Evolutionary conservation across 495 filamentous ascomycete genomes (phyloP).

Genomic region (Letharia columbiana): DNA sequence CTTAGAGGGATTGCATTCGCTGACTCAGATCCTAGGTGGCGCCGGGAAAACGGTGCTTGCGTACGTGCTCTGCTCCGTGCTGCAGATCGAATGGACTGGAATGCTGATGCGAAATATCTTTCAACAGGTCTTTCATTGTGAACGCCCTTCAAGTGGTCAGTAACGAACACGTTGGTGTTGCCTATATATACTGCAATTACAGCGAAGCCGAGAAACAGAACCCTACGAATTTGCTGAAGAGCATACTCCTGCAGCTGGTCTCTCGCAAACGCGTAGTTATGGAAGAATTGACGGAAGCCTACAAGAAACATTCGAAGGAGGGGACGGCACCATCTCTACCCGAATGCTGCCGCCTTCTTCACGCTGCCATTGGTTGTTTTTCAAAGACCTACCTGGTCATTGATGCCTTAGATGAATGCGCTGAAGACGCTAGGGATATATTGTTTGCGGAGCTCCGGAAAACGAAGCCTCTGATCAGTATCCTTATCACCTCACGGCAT

Average conservation of each 20-base stretch:
- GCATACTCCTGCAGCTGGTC: slow-evolving; percentile 30
- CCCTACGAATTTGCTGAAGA: slow-evolving; percentile 20
- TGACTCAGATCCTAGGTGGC: not conserved
- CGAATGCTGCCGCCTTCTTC: slow-evolving; percentile 29
- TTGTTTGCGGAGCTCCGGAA: slow-evolving; percentile 19
- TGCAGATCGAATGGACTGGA: not conserved
- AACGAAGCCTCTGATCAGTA: slow-evolving; percentile 9
- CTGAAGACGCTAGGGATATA: slow-evolving; percentile 14
- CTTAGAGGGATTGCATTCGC: not conserved
- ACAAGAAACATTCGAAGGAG: slow-evolving; percentile 5
- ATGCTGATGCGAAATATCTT: not conserved
- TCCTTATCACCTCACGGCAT: slow-evolving; percentile 30
- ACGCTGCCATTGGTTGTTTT: slow-evolving; percentile 22
- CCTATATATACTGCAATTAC: slow-evolving; percentile 33
- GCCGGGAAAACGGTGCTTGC: slow-evolving; percentile 15
- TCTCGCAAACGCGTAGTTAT: not conserved
- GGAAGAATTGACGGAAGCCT: not conserved
- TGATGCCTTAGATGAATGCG: slow-evolving; percentile 37
- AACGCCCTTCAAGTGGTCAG: slow-evolving; percentile 28
- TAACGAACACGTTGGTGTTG: slow-evolving; percentile 20
- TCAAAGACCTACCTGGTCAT: slow-evolving; percentile 34
- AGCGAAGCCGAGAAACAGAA: slow-evolving; percentile 29
- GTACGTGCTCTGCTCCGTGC: slow-evolving; percentile 3
- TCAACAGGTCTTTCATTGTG: slow-evolving; percentile 29
- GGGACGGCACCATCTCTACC: slow-evolving; percentile 29